phyloP scores from a whole-genome alignment of 2,329 filamentous ascomycete genomes.

The Chalaropsis thielavioides region DNA sequence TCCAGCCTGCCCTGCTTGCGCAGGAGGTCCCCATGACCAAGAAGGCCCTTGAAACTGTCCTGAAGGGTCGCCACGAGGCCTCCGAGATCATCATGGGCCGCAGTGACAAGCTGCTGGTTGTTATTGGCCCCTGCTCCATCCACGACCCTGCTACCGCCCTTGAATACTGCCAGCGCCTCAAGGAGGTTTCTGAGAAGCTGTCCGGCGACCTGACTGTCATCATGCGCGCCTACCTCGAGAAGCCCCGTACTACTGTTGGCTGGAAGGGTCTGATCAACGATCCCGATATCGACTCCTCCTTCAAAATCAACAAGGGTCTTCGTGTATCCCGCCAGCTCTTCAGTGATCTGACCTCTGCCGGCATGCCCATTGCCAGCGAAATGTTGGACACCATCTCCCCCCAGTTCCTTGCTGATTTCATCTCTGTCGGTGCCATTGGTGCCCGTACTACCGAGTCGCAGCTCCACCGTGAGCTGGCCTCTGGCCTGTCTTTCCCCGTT shows the following conservation, averaged over 20 bases:
- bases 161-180: conserved; percentile 73
- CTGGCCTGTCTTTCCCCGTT: conserved; percentile 89
- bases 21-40: conserved; percentile 62
- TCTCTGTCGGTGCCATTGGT: conserved; percentile 89
- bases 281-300: conserved; percentile 91
- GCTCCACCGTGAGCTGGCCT: conserved; percentile 88
- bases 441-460: conserved; percentile 94
- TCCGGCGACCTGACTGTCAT: conserved; percentile 75
- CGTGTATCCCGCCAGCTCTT: conserved; percentile 87
- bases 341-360: conserved; percentile 68
- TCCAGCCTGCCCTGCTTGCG: conserved; percentile 84
- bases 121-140: conserved; percentile 92
- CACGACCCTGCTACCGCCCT: conserved; percentile 81
- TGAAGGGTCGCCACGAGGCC: conserved; percentile 47
- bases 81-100: conserved; percentile 54
- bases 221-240: conserved; percentile 98
- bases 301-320: conserved; percentile 97
- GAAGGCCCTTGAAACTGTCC: conserved; percentile 45
- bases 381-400: conserved; percentile 99
- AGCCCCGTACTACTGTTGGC: conserved; percentile 92
- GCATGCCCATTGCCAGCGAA: conserved; percentile 92
- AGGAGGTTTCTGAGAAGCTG: conserved; percentile 63
- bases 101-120: conserved; percentile 52
- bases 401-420: conserved; percentile 91
- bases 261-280: conserved; percentile 99